Conservation (phyloP, 2,329 filamentous ascomycete species). For the Pseudogymnoascus sp. region DNA sequence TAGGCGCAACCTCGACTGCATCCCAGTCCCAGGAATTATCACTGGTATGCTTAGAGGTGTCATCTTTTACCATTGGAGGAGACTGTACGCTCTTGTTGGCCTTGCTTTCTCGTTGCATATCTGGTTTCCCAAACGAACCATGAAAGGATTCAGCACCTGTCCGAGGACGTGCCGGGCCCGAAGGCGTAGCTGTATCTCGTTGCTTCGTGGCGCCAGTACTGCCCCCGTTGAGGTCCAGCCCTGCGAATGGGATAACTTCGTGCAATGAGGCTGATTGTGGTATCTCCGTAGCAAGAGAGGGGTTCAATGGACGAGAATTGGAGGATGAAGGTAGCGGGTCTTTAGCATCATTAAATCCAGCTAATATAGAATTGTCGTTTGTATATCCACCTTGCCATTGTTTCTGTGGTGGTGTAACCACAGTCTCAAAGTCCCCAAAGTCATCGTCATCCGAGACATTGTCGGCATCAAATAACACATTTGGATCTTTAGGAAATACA, state of each 20-base stretch:
- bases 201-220: conserved; percentile 30
- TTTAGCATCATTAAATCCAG: neutral
- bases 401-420: conserved; percentile 30
- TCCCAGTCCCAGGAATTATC: conserved; percentile 8
- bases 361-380: neutral
- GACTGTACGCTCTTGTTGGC: neutral
- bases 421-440: conserved; percentile 63
- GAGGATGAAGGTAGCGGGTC: neutral
- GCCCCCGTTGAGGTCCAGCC: conserved; percentile 41
- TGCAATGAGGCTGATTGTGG: conserved; percentile 49
- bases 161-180: conserved; percentile 16
- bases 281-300: neutral
- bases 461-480: conserved; percentile 33
- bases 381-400: neutral
- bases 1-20: neutral
- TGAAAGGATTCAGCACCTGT: neutral
- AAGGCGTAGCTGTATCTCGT: conserved; percentile 28
- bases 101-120: conserved; percentile 19
- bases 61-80: neutral
- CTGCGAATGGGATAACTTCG: conserved; percentile 48
- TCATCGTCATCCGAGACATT: conserved; percentile 48
- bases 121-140: neutral
- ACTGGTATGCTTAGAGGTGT: neutral
- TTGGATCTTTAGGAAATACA: neutral
- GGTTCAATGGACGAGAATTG: neutral